Conservation (phyloP, 1,139 yeast species). For the Suhomyces guaymorum region DNA sequence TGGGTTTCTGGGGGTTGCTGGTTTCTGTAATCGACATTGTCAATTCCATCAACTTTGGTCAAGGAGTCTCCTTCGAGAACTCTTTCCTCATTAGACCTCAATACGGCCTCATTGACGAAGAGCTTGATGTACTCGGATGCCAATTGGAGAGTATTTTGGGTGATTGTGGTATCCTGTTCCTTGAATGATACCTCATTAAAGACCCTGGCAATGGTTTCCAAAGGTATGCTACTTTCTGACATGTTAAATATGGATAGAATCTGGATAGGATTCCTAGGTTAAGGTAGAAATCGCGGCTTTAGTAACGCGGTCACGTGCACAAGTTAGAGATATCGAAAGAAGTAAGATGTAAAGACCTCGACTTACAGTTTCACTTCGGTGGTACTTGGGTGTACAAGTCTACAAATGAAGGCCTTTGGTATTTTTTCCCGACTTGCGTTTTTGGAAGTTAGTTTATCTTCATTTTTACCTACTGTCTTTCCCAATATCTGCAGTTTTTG, state of each 20-base stretch:
- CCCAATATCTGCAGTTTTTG: too few species aligned
- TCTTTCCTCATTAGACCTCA: constrained; percentile 59
- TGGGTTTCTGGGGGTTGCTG: constrained; percentile 3
- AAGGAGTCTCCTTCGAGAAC: constrained; percentile 31
- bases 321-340: too few species aligned
- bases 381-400: too few species aligned
- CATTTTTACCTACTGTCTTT: too few species aligned
- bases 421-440: too few species aligned
- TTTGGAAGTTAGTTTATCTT: too few species aligned
- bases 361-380: too few species aligned
- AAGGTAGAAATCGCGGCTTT: too few species aligned
- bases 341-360: too few species aligned
- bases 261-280: too few species aligned
- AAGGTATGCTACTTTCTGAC: constrained; percentile 24
- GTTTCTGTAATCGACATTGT: constrained; percentile 20
- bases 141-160: constrained; percentile 49
- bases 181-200: constrained; percentile 56
- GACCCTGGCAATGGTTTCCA: constrained; percentile 53
- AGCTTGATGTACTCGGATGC: constrained; percentile 59
- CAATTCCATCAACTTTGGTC: constrained; percentile 36
- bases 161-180: constrained; percentile 48
- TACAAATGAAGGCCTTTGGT: too few species aligned
- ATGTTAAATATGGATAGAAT: neutral
- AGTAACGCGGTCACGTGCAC: neutral
- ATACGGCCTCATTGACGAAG: constrained; percentile 64